phyloP scores from a whole-genome alignment of 768 basidiomycete species.

The Cystoderma amianthinum region DNA sequence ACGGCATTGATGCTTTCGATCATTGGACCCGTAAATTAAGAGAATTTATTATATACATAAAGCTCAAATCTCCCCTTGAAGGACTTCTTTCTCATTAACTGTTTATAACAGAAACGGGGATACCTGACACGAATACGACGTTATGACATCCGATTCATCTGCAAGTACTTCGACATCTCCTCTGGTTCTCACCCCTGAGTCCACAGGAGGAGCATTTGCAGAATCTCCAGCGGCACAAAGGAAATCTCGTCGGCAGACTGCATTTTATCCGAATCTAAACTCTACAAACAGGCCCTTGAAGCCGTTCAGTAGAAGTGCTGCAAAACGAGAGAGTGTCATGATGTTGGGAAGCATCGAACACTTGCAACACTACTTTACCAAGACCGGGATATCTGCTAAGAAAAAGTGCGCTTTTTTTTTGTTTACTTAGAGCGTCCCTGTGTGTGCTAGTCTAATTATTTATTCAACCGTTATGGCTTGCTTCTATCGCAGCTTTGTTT shows the following conservation, averaged over 20 bases:
- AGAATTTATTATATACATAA: no score
- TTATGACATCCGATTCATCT: constrained; percentile 37
- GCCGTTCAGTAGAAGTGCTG: constrained; percentile 85
- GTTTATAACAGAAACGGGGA: no score
- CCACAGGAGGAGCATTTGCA: constrained; percentile 33
- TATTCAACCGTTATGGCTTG: no score
- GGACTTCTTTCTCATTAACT: no score
- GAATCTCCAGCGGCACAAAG: constrained; percentile 20
- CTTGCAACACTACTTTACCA: constrained; percentile 91
- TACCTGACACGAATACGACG: no score
- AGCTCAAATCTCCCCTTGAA: no score
- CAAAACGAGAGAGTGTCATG: constrained; percentile 91
- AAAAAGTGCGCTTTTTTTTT: constrained; percentile 46
- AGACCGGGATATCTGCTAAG: constrained; percentile 72
- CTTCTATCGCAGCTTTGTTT: no score
- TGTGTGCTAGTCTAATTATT: not conserved
- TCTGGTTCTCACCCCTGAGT: constrained; percentile 54
- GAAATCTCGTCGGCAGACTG: constrained; percentile 61
- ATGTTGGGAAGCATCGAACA: constrained; percentile 94
- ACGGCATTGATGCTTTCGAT: no score
- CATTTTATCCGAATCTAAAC: constrained; percentile 74
- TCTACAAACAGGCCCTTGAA: constrained; percentile 68
- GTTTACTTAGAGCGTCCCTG: not conserved
- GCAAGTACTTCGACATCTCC: constrained; percentile 35
- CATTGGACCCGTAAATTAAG: no score